These are phyloP conservation scores for Colletotrichum neosansevieriae DNA, from an alignment of 2,329 filamentous ascomycete species.

Conservation along the genomic window DNA sequence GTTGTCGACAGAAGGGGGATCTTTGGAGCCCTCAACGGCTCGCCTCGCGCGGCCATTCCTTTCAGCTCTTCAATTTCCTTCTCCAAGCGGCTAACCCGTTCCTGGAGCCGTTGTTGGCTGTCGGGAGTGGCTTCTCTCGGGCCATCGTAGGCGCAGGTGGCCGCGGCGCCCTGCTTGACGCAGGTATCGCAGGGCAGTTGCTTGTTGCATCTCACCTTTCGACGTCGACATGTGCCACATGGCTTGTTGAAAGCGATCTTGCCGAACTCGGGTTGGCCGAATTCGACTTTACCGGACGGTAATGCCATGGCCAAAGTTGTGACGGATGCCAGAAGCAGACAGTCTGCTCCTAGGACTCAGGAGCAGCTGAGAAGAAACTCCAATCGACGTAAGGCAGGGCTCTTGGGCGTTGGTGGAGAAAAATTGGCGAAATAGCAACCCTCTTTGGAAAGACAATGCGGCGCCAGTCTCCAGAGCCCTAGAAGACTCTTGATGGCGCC, in stretches of 20 bases:
- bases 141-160: conserved; percentile 31
- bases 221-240: conserved; percentile 32
- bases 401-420: conserved; percentile 7
- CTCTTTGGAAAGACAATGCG: conserved; percentile 12
- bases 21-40: background rate
- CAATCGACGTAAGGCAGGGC: conserved; percentile 10
- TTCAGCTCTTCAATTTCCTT: conserved; percentile 34
- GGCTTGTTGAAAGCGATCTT: conserved; percentile 33
- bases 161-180: conserved; percentile 29
- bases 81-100: conserved; percentile 34
- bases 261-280: conserved; percentile 2
- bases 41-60: conserved; percentile 14
- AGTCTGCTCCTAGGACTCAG: conserved; percentile 17
- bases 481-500: background rate
- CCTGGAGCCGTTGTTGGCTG: conserved; percentile 34
- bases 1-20: conserved; percentile 13
- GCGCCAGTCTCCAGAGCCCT: conserved; percentile 23
- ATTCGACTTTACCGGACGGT: conserved; percentile 19
- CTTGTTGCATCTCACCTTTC: conserved; percentile 40
- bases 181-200: conserved; percentile 36
- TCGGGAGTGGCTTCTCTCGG: conserved; percentile 22
- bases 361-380: conserved; percentile 9
- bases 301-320: conserved; percentile 9
- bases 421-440: conserved; percentile 4
- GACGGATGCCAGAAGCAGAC: conserved; percentile 3